Evolutionary conservation across 139 green algal genomes (phyloP).

Genomic region (Tetraselmis striata): DNA sequence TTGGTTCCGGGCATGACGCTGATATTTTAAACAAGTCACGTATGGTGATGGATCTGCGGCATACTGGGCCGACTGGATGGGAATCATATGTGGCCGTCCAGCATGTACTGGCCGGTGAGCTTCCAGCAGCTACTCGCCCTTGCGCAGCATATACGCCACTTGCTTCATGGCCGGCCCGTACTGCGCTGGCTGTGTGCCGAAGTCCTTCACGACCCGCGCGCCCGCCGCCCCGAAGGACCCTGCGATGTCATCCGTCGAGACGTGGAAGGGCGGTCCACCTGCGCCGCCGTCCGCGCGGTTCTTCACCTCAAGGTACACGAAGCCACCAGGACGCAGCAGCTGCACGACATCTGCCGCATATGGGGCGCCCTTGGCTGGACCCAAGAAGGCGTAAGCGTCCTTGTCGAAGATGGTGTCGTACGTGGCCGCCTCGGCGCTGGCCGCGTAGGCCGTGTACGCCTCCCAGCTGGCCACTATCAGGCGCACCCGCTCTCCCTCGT

Average conservation of each 20-base stretch:
- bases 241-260: background rate
- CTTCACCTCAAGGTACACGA: background rate
- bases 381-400: background rate
- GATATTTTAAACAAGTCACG: too few relatives aligned
- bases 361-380: background rate
- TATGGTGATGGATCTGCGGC: too few relatives aligned
- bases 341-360: background rate
- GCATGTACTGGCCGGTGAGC: too few relatives aligned
- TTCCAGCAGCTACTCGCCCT: too few relatives aligned
- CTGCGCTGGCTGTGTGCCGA: background rate
- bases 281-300: background rate
- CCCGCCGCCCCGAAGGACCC: background rate
- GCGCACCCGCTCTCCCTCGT: background rate
- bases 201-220: background rate
- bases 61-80: too few relatives aligned
- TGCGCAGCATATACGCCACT: background rate
- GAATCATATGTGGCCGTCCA: too few relatives aligned
- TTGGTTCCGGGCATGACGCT: too few relatives aligned
- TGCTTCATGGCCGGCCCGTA: background rate
- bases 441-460: background rate
- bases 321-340: background rate
- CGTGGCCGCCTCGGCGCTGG: background rate
- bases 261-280: background rate
- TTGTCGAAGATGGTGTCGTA: background rate
- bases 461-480: background rate